Evolutionary conservation across 1,284 basidiomycete species (phyloP).

Genomic region (Meripilus lineatus): DNA sequence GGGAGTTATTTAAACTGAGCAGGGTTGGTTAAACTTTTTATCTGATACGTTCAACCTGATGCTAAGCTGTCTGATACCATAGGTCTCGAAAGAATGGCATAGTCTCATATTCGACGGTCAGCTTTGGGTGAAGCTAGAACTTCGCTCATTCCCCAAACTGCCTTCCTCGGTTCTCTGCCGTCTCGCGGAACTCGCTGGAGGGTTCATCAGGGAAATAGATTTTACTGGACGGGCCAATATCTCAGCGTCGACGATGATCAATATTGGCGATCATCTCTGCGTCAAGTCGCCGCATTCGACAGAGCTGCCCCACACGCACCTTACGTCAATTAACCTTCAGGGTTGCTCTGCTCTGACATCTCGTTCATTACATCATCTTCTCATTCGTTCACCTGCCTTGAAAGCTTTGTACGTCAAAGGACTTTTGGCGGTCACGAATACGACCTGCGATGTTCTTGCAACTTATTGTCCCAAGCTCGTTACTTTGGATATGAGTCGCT

Average conservation of each 20-base stretch:
- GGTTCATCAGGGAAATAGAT: slow-evolving; percentile 65
- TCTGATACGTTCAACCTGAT: slow-evolving; percentile 12
- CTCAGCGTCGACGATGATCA: slow-evolving; percentile 41
- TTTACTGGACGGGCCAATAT: slow-evolving; percentile 63
- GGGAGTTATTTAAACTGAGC: slow-evolving; percentile 76
- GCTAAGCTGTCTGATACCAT: slow-evolving; percentile 9
- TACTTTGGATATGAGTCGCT: slow-evolving; percentile 72
- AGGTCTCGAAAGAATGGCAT: slow-evolving; percentile 85
- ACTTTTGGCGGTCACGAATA: slow-evolving; percentile 61
- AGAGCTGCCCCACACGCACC: slow-evolving; percentile 45
- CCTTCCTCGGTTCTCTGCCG: slow-evolving; percentile 44
- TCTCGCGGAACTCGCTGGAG: slow-evolving; percentile 48
- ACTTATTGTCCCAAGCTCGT: slow-evolving; percentile 50
- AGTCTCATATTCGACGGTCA: slow-evolving; percentile 82
- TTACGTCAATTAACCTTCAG: slow-evolving; percentile 68
- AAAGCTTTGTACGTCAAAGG: slow-evolving; percentile 62
- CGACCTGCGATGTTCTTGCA: slow-evolving; percentile 66
- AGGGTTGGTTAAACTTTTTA: slow-evolving; percentile 45
- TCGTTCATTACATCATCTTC: slow-evolving; percentile 62
- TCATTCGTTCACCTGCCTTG: slow-evolving; percentile 65
- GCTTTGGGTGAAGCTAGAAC: slow-evolving; percentile 69
- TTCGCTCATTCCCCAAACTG: slow-evolving; percentile 56
- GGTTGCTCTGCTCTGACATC: slow-evolving; percentile 69
- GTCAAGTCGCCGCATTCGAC: slow-evolving; percentile 24
- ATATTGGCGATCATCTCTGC: slow-evolving; percentile 51